Conservation (phyloP, 1,139 yeast genomes). For the Hyphopichia wangnamkhiaoensis region DNA sequence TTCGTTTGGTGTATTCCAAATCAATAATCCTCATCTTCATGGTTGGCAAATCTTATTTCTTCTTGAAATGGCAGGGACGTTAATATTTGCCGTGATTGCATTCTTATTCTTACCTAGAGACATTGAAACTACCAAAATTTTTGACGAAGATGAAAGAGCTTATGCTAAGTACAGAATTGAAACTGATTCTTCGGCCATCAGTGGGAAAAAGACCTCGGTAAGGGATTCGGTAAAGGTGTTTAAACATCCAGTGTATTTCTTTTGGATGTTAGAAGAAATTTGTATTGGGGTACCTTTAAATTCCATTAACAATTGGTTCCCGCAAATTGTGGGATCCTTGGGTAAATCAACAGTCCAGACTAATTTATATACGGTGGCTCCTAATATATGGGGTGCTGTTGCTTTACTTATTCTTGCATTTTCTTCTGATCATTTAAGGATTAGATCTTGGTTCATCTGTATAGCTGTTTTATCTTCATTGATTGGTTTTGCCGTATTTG, state of each 20-base stretch:
- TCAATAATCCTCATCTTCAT: slow-evolving; percentile 16
- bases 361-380: slow-evolving; percentile 31
- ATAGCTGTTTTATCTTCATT: slow-evolving; percentile 38
- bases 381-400: slow-evolving; percentile 32
- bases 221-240: slow-evolving; percentile 29
- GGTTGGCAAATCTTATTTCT: slow-evolving; percentile 27
- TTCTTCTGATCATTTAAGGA: slow-evolving; percentile 23
- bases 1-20: slow-evolving; percentile 25
- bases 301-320: slow-evolving; percentile 51
- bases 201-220: slow-evolving; percentile 20
- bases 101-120: slow-evolving; percentile 22
- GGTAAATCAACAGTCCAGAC: slow-evolving; percentile 31
- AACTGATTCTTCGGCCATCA: slow-evolving; percentile 27
- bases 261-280: slow-evolving; percentile 40
- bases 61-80: slow-evolving; percentile 21
- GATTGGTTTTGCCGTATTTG: slow-evolving; percentile 47
- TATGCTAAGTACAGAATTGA: slow-evolving; percentile 26
- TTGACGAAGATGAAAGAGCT: slow-evolving; percentile 25
- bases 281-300: slow-evolving; percentile 50
- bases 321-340: slow-evolving; percentile 28
- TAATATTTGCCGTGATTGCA: slow-evolving; percentile 20
- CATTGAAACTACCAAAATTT: slow-evolving; percentile 26
- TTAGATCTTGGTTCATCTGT: slow-evolving; percentile 37
- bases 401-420: slow-evolving; percentile 23
- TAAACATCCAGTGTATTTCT: slow-evolving; percentile 26